Conservation (phyloP, 1,284 basidiomycete species). For the Cryptococcus depauperatus region DNA sequence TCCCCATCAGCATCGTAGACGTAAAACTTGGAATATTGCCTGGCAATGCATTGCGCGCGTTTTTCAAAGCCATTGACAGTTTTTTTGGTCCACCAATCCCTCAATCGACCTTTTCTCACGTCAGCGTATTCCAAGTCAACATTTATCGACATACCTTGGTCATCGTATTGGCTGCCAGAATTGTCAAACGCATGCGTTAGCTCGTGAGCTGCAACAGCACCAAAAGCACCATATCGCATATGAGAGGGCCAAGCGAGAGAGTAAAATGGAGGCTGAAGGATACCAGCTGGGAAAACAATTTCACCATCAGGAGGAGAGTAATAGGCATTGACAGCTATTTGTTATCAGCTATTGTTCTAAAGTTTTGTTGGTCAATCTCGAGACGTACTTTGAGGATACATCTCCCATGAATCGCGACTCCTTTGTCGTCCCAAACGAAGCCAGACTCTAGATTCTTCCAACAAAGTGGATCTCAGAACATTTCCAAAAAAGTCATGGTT, state of each 20-base stretch:
- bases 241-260: constrained; percentile 71
- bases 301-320: constrained; percentile 46
- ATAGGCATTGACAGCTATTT: constrained; percentile 41
- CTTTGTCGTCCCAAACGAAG: constrained; percentile 62
- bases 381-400: constrained; percentile 47
- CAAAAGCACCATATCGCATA: constrained; percentile 84
- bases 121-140: neutral
- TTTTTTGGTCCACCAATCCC: constrained; percentile 66
- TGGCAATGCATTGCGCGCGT: constrained; percentile 76
- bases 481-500: constrained; percentile 76
- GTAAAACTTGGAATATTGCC: constrained; percentile 78
- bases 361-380: constrained; percentile 4
- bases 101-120: constrained; percentile 41
- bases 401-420: constrained; percentile 70
- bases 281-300: constrained; percentile 96
- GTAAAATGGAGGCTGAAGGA: constrained; percentile 90
- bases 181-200: constrained; percentile 90
- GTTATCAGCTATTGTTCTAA: neutral
- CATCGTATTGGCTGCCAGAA: constrained; percentile 57
- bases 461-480: constrained; percentile 36
- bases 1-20: constrained; percentile 78
- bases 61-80: constrained; percentile 77
- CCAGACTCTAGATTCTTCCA: constrained; percentile 55
- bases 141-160: constrained; percentile 37
- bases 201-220: constrained; percentile 81